Base-by-base conservation (phyloP, 495 filamentous ascomycete species). In the Annulohypoxylon nitens region DNA sequence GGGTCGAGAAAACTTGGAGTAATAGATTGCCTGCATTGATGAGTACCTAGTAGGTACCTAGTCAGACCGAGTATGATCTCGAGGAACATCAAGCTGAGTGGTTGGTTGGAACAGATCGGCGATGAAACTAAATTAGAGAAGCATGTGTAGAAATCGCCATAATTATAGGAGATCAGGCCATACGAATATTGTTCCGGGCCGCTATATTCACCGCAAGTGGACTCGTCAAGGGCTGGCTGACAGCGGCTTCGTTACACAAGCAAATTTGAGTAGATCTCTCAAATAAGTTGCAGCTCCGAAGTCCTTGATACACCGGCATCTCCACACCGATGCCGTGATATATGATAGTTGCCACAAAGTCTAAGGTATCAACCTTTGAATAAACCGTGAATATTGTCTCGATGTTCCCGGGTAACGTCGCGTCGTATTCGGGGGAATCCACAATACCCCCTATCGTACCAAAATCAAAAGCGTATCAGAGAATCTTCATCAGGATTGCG, bases 351-450 rank as follows among this genome's bases (percentile, higher is more conserved):
- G 54, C 45, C 59, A 61, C 36, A 47, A 36, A 12, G 9, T 43
- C 54, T 34, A 47, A 30, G 9, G 26, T 30, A n/a, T 18, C 16
- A 9, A n/a, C 20, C 41, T 36, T 3, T 33, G 54, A 6, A 14
- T 59, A 61, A 34, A 37, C 37, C 47, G 71, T 34, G 39, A 62
- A 74, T 62, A 41, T 62, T 67, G 16, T 57, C 61, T 51, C 34
- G 16, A 41, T 70, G 54, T 3, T 63, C 12, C 51, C 53, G 39
- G 45, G 55, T 59, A 66, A 62, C 66, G 61, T 74, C 62, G 50
- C 59, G 64, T 70, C 26, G 36, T 60, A 51, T 53, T 59, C 9
- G 45, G 45, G 45, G 12, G 45, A 37, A 7, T 39, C 48, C 33
- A 37, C 34, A 12, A 8, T 9, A 8, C 61, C 23, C 20, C 37